Evolutionary conservation across 257 asterid genomes (phyloP), one percentile per base, ranked within the genome.

Genomic region (Solanum neorickii): DNA sequence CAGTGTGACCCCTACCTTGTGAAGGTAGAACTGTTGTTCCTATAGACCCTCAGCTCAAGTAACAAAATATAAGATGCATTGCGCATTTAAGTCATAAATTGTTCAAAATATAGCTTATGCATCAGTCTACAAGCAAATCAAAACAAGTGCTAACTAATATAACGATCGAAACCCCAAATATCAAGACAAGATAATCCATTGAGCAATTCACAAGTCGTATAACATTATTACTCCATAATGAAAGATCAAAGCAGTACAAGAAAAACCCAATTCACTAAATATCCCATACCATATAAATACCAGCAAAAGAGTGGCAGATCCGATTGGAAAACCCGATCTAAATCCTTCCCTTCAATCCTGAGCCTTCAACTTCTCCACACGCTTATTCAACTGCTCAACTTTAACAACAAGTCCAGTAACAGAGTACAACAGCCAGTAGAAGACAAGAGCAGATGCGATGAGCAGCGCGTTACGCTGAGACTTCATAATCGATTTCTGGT

Each of bases 401-500:
- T 91, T 92, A 66, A 94, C 96, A n/a, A 95, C 92, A 56, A 95
- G 96, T 0, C 89, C 93, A 15, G 98, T 94, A 66, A 95, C 96
- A 29, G 98, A 92, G 88, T 92, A 95, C 16, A 95, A 93, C 27
- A 95, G 91, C 98, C 98, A 95, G 91, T 94, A 95, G 90, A 95
- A 94, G 46, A 92, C 69, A 60, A 95, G 89, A 10, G 98, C 98
- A n/a, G 95, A 90, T 2, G 94, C 97, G 89, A 95, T 94, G 80
- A 95, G 80, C 14, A 94, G 94, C 1, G 93, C 94, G 92, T 95
- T 95, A 35, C 98, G 93, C 92, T 95, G 93, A 15, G 98, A 95
- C 86, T 95, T 95, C 94, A 95, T 92, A 87, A 94, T 91, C 27
- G 98, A 94, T 86, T 95, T 95, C 94, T 95, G 96, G 87, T 94